Evolutionary conservation across 495 filamentous ascomycete genomes (phyloP).

Genomic region (Penicillium tannophilum): DNA sequence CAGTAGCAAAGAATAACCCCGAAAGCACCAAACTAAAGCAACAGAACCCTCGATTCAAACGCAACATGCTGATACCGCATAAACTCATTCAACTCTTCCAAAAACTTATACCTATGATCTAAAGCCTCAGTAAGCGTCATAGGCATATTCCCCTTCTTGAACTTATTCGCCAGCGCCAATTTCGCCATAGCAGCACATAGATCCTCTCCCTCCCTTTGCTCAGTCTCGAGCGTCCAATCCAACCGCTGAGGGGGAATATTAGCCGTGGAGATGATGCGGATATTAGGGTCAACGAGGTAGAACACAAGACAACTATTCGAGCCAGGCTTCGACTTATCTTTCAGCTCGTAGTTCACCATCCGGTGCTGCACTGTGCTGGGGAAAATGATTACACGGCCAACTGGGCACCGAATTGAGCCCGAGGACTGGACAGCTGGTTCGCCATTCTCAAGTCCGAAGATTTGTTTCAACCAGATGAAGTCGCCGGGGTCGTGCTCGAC

Average conservation of each 20-base stretch:
- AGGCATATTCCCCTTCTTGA: constrained; percentile 35
- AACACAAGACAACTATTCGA: constrained; percentile 49
- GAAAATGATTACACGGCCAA: constrained; percentile 32
- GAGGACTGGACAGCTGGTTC: constrained; percentile 34
- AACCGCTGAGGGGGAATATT: constrained; percentile 57
- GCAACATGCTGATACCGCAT: constrained; percentile 37
- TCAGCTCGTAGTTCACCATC: constrained; percentile 45
- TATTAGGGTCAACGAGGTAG: constrained; percentile 57
- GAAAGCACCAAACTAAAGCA: constrained; percentile 13
- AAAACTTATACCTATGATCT: constrained; percentile 24
- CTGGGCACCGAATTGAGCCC: constrained; percentile 24
- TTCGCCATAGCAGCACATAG: constrained; percentile 21
- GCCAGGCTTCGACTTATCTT: constrained; percentile 51
- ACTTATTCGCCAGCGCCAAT: constrained; percentile 33
- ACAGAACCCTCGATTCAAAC: constrained; percentile 35
- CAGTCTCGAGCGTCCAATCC: constrained; percentile 37
- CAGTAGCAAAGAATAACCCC: background rate
- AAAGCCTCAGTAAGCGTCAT: constrained; percentile 38
- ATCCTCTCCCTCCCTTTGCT: constrained; percentile 10
- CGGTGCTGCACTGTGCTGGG: constrained; percentile 52
- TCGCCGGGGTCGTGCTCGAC: constrained; percentile 31
- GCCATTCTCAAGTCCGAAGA: constrained; percentile 37
- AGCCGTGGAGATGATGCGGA: constrained; percentile 55
- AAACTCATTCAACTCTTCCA: constrained; percentile 34
- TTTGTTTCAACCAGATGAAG: constrained; percentile 33